Evolutionary conservation across 2,329 filamentous ascomycete genomes (phyloP), one percentile per base, ranked within the genome.

Genomic region (Verticillium nonalfalfae): DNA sequence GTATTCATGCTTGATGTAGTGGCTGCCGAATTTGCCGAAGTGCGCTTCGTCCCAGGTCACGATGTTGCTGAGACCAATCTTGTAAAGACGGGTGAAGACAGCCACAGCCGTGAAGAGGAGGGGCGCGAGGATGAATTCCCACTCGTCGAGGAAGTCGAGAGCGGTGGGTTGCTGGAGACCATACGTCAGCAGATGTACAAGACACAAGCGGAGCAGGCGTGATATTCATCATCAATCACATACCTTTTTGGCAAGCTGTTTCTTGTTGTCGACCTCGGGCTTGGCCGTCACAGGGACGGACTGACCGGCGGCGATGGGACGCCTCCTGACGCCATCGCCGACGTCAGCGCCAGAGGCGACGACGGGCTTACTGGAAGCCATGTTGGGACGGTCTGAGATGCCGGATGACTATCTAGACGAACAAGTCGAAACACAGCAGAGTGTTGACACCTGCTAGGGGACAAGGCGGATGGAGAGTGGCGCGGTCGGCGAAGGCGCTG

Each of bases 1-100:
- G 82, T 98, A 97, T 78, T 99, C 95, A 76, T 94, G 91, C 77
- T 99, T 97, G 73, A 99, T 88, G 77, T 99, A 99, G 79, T 99
- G 94, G 70, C 94, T 98, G 66, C 95, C 95, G 76, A 99, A 99
- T 81, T 99, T 99, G 74, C 91, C 91, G 76, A 96, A 96, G 76
- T 88, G 85, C 69, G 85, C 85, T 75, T 86, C 84, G 73, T 88
- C 85, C 85, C 85, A 88, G 57, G 85, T 88, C 57, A 88, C 85
- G 67, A 88, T 87, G 67, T 85, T 76, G 67, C 85, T 88, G 60
- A 88, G 75, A 61, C 87, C 87, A 71, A 90, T 90, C 78, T 88
- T 89, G 76, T 83, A 90, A 65, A 90, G 73, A 66, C 87, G 81
- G 45, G 87, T 90, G 73, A 88, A 87, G 75, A 88, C 79, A 61